These are phyloP conservation scores for Heliosperma pusillum DNA, from an alignment of 148 eudicot genomes.

Conservation along the genomic window DNA sequence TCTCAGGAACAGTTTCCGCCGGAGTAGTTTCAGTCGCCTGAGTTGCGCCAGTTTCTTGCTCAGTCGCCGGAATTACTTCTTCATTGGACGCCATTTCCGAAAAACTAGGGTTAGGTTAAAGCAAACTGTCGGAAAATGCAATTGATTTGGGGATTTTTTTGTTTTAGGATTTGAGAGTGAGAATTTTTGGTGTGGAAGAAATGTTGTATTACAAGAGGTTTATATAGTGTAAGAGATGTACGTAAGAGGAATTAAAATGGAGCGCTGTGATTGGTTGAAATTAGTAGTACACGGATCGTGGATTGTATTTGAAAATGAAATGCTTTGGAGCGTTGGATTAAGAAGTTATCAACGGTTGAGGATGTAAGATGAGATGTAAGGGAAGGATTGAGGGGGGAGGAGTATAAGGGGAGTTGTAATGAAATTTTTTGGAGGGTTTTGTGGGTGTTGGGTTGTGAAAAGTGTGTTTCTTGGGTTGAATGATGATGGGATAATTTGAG, in stretches of 20 bases:
- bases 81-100: slow-evolving; percentile 41
- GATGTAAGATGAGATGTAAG: neutral
- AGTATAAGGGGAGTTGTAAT: neutral
- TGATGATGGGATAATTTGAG: slow-evolving; percentile 26
- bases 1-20: slow-evolving; percentile 9
- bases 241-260: slow-evolving; percentile 13
- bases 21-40: neutral
- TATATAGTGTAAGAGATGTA: slow-evolving; percentile 47
- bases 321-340: slow-evolving; percentile 35
- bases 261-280: slow-evolving; percentile 38
- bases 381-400: neutral
- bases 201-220: slow-evolving; percentile 17
- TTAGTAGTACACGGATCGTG: slow-evolving; percentile 30
- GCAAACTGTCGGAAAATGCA: neutral
- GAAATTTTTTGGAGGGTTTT: slow-evolving; percentile 14
- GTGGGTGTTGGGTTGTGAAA: neutral
- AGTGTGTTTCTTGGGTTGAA: slow-evolving; percentile 48
- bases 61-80: slow-evolving; percentile 27
- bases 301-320: slow-evolving; percentile 13
- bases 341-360: slow-evolving; percentile 38
- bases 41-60: slow-evolving; percentile 7
- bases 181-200: neutral
- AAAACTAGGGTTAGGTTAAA: neutral
- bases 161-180: too few relatives aligned
- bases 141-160: slow-evolving; percentile 15